phyloP scores from a whole-genome alignment of 1,284 basidiomycete species.

The Microbotryum silenes-acaulis region DNA sequence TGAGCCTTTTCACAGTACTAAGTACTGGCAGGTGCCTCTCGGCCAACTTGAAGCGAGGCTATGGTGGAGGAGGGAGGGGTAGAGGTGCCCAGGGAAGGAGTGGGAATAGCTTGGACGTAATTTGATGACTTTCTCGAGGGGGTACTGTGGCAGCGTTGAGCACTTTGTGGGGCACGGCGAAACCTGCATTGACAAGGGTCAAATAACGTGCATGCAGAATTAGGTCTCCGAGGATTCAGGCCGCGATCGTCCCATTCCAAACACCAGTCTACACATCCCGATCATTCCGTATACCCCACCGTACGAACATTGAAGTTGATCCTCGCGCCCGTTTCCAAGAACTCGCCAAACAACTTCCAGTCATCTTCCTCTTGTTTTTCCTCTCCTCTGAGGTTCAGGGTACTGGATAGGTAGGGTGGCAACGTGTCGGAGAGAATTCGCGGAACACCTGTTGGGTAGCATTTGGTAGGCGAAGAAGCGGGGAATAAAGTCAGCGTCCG shows the following conservation, averaged over 20 bases:
- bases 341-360: slow-evolving; percentile 55
- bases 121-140: slow-evolving; percentile 97
- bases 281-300: slow-evolving; percentile 39
- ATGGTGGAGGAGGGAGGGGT: slow-evolving; percentile 1
- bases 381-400: slow-evolving; percentile 40
- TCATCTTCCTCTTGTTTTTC: slow-evolving; percentile 42
- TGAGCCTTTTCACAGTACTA: too few species aligned
- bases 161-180: too few species aligned
- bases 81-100: not conserved
- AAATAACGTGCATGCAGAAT: too few species aligned
- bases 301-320: slow-evolving; percentile 87
- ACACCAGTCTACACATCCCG: not conserved
- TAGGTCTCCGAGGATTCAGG: too few species aligned
- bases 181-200: too few species aligned
- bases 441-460: slow-evolving; percentile 58
- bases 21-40: too few species aligned
- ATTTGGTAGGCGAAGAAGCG: not conserved
- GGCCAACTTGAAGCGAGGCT: too few species aligned
- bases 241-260: not conserved
- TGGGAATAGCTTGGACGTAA: slow-evolving; percentile 43
- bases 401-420: slow-evolving; percentile 42
- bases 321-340: slow-evolving; percentile 54
- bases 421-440: slow-evolving; percentile 71
- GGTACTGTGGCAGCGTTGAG: slow-evolving; percentile 51
- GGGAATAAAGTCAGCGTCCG: not conserved